These are phyloP conservation scores for Saccharomycodes ludwigii DNA, from an alignment of 805 yeast species.

Conservation along the genomic window DNA sequence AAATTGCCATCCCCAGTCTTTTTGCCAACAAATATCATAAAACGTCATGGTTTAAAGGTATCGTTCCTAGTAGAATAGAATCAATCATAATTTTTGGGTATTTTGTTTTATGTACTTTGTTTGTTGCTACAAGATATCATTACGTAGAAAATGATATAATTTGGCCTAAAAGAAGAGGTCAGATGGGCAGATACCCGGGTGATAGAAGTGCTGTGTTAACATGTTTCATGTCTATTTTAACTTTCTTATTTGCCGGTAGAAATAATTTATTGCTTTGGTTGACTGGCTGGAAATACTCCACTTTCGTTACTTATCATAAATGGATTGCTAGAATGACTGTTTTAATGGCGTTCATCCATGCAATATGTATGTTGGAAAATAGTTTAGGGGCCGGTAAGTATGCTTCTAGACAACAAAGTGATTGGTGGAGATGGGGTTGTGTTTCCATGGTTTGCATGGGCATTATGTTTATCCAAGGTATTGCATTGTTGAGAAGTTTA, in stretches of 20 bases:
- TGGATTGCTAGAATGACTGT: constrained; percentile 40
- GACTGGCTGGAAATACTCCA: constrained; percentile 48
- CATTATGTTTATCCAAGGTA: constrained; percentile 28
- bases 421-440: constrained; percentile 27
- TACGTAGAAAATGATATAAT: constrained; percentile 4
- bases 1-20: too few relatives aligned
- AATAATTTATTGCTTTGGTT: constrained; percentile 50
- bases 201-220: constrained; percentile 40
- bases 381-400: constrained; percentile 2
- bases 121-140: constrained; percentile 7
- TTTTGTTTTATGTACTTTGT: constrained; percentile 5
- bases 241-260: constrained; percentile 55
- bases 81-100: constrained; percentile 6
- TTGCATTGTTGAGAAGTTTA: constrained; percentile 29
- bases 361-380: constrained; percentile 7
- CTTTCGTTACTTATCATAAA: constrained; percentile 50
- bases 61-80: constrained; percentile 4
- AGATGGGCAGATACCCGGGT: constrained; percentile 22
- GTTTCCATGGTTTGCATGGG: constrained; percentile 21
- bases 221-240: constrained; percentile 36
- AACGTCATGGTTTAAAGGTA: constrained; percentile 4
- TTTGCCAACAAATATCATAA: constrained; percentile 9
- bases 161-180: constrained; percentile 4
- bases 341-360: constrained; percentile 6
- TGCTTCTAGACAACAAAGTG: constrained; percentile 27